phyloP scores from a whole-genome alignment of 106 monocot genomes.

The Dioscorea zingiberensis region DNA sequence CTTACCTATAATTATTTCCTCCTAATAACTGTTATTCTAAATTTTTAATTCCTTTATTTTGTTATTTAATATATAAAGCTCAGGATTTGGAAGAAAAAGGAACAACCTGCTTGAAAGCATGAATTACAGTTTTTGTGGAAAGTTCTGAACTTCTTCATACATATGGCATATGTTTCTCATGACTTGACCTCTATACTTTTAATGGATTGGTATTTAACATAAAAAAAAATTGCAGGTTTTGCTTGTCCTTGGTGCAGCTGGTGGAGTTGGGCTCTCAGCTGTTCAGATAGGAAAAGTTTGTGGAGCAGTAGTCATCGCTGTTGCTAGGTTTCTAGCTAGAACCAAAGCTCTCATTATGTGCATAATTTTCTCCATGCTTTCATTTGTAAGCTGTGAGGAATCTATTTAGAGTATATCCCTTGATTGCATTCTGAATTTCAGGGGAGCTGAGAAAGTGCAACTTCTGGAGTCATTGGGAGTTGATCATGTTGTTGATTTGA shows the following conservation, averaged over 20 bases:
- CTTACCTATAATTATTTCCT: too few relatives aligned
- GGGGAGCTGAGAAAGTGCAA: constrained; percentile 72
- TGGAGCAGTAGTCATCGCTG: constrained; percentile 92
- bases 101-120: too few relatives aligned
- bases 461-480: constrained; percentile 72
- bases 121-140: too few relatives aligned
- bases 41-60: too few relatives aligned
- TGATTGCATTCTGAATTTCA: constrained; percentile 21
- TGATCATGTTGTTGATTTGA: constrained; percentile 80
- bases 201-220: not conserved
- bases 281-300: constrained; percentile 96
- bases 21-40: too few relatives aligned
- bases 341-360: not conserved
- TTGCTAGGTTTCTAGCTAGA: constrained; percentile 60
- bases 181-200: too few relatives aligned
- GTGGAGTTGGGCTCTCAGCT: constrained; percentile 93
- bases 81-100: too few relatives aligned
- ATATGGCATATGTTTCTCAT: too few relatives aligned
- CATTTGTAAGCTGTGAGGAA: not conserved
- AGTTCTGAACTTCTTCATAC: too few relatives aligned
- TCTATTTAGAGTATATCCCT: too few relatives aligned
- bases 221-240: constrained; percentile 54
- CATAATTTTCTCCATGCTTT: too few relatives aligned
- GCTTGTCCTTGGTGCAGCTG: constrained; percentile 99
- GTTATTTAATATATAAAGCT: too few relatives aligned